phyloP scores from a whole-genome alignment of 2,329 filamentous ascomycete species.

The Macroventuria anomochaeta region DNA sequence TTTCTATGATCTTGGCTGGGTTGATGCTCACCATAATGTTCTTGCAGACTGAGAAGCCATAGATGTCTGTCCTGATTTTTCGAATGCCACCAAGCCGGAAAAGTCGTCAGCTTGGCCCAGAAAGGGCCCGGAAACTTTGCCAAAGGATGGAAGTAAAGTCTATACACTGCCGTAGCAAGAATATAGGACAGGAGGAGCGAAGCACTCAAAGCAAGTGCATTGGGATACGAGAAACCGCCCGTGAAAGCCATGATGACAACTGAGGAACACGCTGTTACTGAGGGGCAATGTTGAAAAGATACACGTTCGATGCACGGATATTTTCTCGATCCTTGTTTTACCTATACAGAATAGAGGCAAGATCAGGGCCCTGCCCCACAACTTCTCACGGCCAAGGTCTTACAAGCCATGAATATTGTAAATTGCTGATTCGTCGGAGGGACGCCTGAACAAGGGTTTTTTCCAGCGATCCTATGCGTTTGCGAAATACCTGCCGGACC shows the following conservation, averaged over 20 bases:
- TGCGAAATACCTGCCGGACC: no score
- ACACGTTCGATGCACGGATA: neutral
- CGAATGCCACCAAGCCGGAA: slow-evolving; percentile 63
- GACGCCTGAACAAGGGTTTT: no score
- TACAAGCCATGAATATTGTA: no score
- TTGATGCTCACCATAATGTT: slow-evolving; percentile 58
- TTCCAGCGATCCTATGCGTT: no score
- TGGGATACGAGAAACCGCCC: neutral
- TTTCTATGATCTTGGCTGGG: accelerated
- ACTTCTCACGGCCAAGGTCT: no score
- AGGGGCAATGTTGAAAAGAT: neutral
- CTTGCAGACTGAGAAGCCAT: slow-evolving; percentile 72
- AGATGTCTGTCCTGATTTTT: slow-evolving; percentile 75
- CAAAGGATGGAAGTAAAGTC: slow-evolving; percentile 28
- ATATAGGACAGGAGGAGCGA: neutral
- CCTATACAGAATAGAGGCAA: neutral
- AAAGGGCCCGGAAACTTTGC: slow-evolving; percentile 30
- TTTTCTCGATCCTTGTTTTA: neutral
- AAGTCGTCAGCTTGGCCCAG: slow-evolving; percentile 15
- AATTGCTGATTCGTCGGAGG: no score
- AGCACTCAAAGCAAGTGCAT: neutral
- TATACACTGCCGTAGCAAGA: slow-evolving; percentile 3
- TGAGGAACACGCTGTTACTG: neutral
- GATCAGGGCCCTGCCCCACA: slow-evolving; percentile 2
- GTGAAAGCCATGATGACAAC: neutral